Percentiles rank a stretch among this genome's conserved stretches.
These are phyloP conservation scores for Plasmodium sp. DNA, from an alignment of 169 alveolate species.

Conservation along the genomic window DNA sequence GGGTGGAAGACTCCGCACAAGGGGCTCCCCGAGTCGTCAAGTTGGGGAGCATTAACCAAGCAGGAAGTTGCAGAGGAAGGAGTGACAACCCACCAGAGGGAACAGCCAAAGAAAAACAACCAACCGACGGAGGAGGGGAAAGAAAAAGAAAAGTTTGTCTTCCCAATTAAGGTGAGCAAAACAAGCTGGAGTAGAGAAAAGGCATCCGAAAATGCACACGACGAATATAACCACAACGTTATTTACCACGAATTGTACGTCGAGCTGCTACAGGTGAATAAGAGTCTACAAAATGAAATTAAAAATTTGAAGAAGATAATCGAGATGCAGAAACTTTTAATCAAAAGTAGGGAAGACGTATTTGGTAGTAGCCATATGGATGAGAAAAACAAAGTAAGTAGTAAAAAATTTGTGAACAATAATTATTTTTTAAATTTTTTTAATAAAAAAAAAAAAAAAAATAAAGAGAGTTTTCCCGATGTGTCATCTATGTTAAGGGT, in stretches of 20 bases:
- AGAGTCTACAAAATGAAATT: slow-evolving; percentile 41
- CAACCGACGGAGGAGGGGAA: not conserved
- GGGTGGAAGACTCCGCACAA: not conserved
- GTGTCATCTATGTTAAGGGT: not conserved
- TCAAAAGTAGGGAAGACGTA: slow-evolving; percentile 36
- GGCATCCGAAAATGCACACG: not conserved
- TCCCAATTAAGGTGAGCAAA: not conserved
- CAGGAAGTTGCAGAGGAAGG: not conserved
- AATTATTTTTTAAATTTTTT: slow-evolving; percentile 27
- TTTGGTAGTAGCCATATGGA: slow-evolving; percentile 2
- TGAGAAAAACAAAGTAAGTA: slow-evolving; percentile 33
- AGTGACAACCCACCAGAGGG: not conserved
- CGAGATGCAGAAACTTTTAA: slow-evolving; percentile 56
- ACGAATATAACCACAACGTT: slow-evolving; percentile 47
- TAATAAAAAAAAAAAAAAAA: slow-evolving; percentile 54
- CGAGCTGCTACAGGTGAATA: slow-evolving; percentile 57
- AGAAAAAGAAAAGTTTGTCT: not conserved
- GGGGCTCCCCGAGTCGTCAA: not conserved
- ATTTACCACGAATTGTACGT: slow-evolving; percentile 68
- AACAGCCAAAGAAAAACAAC: not conserved
- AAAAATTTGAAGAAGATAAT: slow-evolving; percentile 36
- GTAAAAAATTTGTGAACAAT: slow-evolving; percentile 42
- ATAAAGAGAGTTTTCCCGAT: slow-evolving; percentile 5
- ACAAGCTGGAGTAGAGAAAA: not conserved
- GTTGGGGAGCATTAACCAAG: not conserved